Evolutionary conservation across 805 yeast species (phyloP), one percentile per base, ranked within the genome.

Genomic region (Sungouiella thailandica): DNA sequence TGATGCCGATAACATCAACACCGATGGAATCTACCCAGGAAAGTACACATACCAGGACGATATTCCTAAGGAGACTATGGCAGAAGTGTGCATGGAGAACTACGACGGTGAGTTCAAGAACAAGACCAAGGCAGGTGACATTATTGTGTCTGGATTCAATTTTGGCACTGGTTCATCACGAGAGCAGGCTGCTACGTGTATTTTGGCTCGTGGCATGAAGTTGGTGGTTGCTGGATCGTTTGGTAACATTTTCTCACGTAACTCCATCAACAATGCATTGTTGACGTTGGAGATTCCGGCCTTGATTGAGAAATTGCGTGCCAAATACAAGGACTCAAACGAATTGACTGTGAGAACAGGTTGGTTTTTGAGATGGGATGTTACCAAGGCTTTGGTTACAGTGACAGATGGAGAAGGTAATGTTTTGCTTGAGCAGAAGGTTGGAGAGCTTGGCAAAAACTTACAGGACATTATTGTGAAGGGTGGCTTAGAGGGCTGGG

Each of bases 401-500:
- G 95, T 93, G 24, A 74, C 72, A 12, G 95, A 89, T 49, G 65
- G 74, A 9, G 70, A 72, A 5, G 73, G 74, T 15, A 70, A 72
- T 19, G 73, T 80, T 25, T 71, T 89, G 12, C 68, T 90, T 46
- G 74, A 74, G 46, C 94, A 86, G 58, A 84, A 83, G 62, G 97
- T 93, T 31, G 97, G 97, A 40, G 97, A 93, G 61, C 72, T 93
- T 43, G 97, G 98, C 45, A 79, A 88, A 35, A 89, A 89, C 60
- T 72, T 93, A 57, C 99, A 93, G 66, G 98, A 93, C 49, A 93
- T 93, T 52, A 93, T 93, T 46, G 89, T 90, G 44, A 82, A 87
- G 58, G 98, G 98, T 31, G 99, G 99, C 37, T 76, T 93, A 38
- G 99, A 93, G 72, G 95, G 95, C 26, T 93, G 99, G 99, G 97